Base-by-base conservation (phyloP, 129 eudicot species). In the Artemisia annua region DNA sequence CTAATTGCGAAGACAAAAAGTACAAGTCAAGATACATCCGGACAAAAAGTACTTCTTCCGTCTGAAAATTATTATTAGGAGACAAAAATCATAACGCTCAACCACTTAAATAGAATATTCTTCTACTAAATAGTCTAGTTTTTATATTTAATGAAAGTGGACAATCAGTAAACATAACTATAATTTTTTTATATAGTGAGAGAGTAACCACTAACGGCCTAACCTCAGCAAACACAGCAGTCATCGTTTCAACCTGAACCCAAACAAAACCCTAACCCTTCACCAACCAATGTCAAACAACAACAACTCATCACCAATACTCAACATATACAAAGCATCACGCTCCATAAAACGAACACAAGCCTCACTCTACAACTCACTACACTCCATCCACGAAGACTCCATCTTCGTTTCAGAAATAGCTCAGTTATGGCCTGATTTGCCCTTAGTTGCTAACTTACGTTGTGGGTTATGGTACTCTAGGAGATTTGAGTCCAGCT, bases 391-490 rank as follows among this genome's bases (percentile, higher is more conserved):
- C 72, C 85, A 88, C 83, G 86, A 90, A 72, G 99, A 94, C 65
- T 90, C 99, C 15, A 81, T 94, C 46, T 94, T 94, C 74, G 88
- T 94, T 39, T 84, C 85, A 17, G 99, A 95, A 75, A 95, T 95
- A 54, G 68, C 88, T 5, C 96, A 90, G 82, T 70, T 90, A 22
- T 95, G 99, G 99, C 97, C 99, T 20, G 81, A 88, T 4, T 72
- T 95, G 3, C 97, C 99, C 0, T 81, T 95, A 16, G 84, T 95
- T 16, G 96, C 94, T 48, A 95, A 95, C 71, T 88, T 95, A 26
- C 96, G 99, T 0, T 95, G 99, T 46, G 99, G 97, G 0, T 83
- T 95, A 15, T 95, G 99, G 99, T 95, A 95, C 83, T 77, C 84
- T 1, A 67, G 75, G 0, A 75, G 65, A 5, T 95, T 95, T 62